Evolutionary conservation across 2,329 filamentous ascomycete genomes (phyloP).

Genomic region (Trichophyton rubrum): DNA sequence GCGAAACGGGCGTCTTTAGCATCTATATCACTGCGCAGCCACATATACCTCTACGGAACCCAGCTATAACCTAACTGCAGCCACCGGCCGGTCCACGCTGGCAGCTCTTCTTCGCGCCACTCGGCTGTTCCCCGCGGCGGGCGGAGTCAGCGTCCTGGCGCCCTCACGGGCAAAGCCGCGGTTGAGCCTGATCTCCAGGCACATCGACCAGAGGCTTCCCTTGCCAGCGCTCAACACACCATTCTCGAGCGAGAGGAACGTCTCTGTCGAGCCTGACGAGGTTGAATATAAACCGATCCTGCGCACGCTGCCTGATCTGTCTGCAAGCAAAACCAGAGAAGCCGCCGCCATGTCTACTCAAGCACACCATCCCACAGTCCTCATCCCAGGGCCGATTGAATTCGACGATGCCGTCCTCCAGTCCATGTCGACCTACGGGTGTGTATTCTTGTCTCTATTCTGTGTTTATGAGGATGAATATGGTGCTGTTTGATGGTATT

Average conservation of each 20-base stretch:
- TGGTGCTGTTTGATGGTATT: not conserved
- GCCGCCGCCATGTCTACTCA: slow-evolving; percentile 44
- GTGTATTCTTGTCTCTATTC: slow-evolving; percentile 10
- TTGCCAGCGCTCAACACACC: slow-evolving; percentile 50
- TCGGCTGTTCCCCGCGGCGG: slow-evolving; percentile 21
- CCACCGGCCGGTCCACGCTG: slow-evolving; percentile 5
- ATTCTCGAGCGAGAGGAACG: slow-evolving; percentile 47
- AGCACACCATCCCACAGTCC: slow-evolving; percentile 56
- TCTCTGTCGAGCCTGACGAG: slow-evolving; percentile 41
- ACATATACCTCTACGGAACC: not conserved
- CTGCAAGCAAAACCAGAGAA: not conserved
- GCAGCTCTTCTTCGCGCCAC: slow-evolving; percentile 12
- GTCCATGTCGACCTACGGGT: slow-evolving; percentile 82
- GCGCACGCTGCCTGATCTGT: slow-evolving; percentile 17
- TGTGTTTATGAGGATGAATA: not conserved
- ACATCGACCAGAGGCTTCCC: slow-evolving; percentile 43
- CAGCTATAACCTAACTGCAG: not conserved
- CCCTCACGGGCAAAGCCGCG: slow-evolving; percentile 37
- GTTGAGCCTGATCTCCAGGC: slow-evolving; percentile 48
- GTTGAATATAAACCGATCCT: slow-evolving; percentile 38
- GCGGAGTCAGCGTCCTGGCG: slow-evolving; percentile 32
- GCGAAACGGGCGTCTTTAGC: no score
- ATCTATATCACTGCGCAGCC: not conserved
- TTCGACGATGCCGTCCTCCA: slow-evolving; percentile 94
- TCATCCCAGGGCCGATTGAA: slow-evolving; percentile 96